Base-by-base conservation (phyloP, 176 grass and related monocot genomes). In the Avena eriantha region DNA sequence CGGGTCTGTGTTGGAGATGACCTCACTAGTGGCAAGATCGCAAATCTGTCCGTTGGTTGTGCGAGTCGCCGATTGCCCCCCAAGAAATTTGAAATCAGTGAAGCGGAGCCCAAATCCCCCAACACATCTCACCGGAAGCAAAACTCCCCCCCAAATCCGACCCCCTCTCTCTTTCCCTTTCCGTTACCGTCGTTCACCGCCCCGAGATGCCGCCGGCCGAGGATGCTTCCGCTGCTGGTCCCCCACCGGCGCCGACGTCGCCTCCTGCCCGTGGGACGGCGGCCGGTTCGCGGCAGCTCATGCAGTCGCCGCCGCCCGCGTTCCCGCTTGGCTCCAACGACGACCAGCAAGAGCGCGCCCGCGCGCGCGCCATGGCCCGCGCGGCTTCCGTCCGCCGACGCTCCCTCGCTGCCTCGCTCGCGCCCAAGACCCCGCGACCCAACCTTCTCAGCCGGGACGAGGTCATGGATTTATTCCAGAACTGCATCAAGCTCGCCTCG, bases 401-500 rank as follows among this genome's bases (percentile, higher is more conserved):
- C 34, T 81, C 92, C 29, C 72, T 90, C 17, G 88, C 82, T 36
- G 43, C 80, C 4, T 78, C 87, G 19, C 16, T 91, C 35, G 90
- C 79, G 29, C 74, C 86, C 69, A 73, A 4, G 72, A 19, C 74
- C 5, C 19, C 19, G 35, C 15, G 51, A 64, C 63, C 41, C 67
- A 81, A 96, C 88, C 82, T 98, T 53, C 86, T 98, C 81, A 90
- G 93, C 92, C 89, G 87, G 36, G 87, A 88, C 47, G 87, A 96
- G 87, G 91, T 98, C 93, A 91, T 96, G 92, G 97, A 98, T 26
- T 87, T 98, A 34, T 91, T 96, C 82, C 92, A 94, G 15, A 98
- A 96, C 79, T 98, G 97, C 88, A 96, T 98, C 90, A 95, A 94
- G 86, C 94, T 98, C 77, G 90, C 97, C 21, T 95, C 93, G 45